These are phyloP conservation scores for Bjerkandera adusta DNA, from an alignment of 1,284 basidiomycete species.

Conservation along the genomic window DNA sequence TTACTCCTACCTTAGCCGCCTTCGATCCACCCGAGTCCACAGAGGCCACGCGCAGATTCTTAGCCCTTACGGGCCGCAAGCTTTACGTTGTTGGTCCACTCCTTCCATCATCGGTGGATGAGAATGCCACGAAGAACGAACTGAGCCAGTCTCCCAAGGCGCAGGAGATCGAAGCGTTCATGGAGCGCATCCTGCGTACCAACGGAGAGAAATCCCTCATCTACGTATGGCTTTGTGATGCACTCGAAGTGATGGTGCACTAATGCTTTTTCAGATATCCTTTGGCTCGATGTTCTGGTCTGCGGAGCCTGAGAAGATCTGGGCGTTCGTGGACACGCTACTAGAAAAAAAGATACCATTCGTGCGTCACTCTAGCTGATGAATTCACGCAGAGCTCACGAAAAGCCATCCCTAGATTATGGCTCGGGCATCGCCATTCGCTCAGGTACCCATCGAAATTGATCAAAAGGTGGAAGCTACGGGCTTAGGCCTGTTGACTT, in stretches of 20 bases:
- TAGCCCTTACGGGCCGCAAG: not conserved
- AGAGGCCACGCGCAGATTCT: not conserved
- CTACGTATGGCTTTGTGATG: not conserved
- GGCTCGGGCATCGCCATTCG: slow-evolving; percentile 10
- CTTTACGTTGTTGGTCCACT: slow-evolving; percentile 5
- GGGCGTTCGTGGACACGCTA: slow-evolving; percentile 10
- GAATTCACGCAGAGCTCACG: too few relatives aligned
- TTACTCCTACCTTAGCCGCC: not conserved
- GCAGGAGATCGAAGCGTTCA: slow-evolving; percentile 1
- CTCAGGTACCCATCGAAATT: slow-evolving; percentile 9
- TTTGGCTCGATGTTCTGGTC: slow-evolving; percentile 15
- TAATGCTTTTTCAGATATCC: slow-evolving; percentile 5
- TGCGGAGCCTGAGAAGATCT: slow-evolving; percentile 8
- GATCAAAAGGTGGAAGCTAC: slow-evolving; percentile 7
- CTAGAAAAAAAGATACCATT: slow-evolving; percentile 13
- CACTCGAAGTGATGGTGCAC: not conserved
- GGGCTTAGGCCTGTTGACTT: slow-evolving; percentile 7
- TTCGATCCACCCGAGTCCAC: slow-evolving; percentile 3
- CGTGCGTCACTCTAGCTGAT: slow-evolving; percentile 1
- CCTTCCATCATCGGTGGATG: not conserved
- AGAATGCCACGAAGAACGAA: not conserved
- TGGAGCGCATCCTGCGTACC: not conserved
- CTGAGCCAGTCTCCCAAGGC: not conserved
- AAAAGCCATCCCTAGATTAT: slow-evolving; percentile 6
- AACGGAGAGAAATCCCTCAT: slow-evolving; percentile 6